phyloP scores from a whole-genome alignment of 1,284 basidiomycete species.

The Cutaneotrichosporon dermatis region DNA sequence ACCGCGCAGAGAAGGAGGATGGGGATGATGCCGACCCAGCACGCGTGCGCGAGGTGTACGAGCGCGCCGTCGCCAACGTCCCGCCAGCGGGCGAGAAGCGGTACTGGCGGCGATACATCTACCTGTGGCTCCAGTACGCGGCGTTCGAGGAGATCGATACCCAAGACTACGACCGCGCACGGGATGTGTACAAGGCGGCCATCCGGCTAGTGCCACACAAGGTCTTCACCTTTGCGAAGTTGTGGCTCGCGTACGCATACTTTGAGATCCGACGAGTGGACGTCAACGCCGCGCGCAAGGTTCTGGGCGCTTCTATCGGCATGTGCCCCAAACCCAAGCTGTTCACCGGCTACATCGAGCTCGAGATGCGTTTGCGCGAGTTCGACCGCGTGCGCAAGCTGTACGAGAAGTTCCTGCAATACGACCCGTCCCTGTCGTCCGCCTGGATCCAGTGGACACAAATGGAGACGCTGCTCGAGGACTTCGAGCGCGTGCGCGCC shows the following conservation, averaged over 20 bases:
- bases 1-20: slow-evolving; percentile 68
- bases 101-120: slow-evolving; percentile 90
- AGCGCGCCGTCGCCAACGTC: slow-evolving; percentile 91
- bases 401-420: slow-evolving; percentile 89
- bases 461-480: slow-evolving; percentile 86
- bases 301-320: slow-evolving; percentile 85
- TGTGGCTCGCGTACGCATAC: slow-evolving; percentile 84
- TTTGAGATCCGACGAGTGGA: slow-evolving; percentile 88
- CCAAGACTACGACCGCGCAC: slow-evolving; percentile 76
- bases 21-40: slow-evolving; percentile 57
- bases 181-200: slow-evolving; percentile 90
- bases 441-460: slow-evolving; percentile 98
- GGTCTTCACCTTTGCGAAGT: slow-evolving; percentile 93
- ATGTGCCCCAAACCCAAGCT: slow-evolving; percentile 92
- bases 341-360: slow-evolving; percentile 89
- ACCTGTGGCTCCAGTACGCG: slow-evolving; percentile 88
- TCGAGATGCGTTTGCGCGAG: slow-evolving; percentile 70
- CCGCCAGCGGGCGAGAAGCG: slow-evolving; percentile 62
- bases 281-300: slow-evolving; percentile 77
- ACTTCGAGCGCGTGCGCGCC: slow-evolving; percentile 83
- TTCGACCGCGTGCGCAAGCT: slow-evolving; percentile 89
- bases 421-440: slow-evolving; percentile 76
- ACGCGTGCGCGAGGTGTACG: slow-evolving; percentile 88
- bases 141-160: slow-evolving; percentile 95
- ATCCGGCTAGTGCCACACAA: slow-evolving; percentile 88